Conservation (phyloP, 441 rosid genomes). For the Dalechampia spathulata region DNA sequence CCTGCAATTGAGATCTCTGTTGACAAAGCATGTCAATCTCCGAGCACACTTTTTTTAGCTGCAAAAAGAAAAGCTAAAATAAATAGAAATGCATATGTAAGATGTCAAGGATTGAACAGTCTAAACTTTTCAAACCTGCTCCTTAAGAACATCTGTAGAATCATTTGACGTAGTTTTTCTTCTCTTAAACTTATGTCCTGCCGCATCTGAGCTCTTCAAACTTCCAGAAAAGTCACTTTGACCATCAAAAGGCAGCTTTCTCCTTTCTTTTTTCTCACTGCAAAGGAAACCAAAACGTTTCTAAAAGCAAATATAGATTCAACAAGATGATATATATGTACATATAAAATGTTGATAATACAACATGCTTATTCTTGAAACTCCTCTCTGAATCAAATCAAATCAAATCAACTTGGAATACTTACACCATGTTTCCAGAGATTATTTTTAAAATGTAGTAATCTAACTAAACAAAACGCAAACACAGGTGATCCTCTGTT, state of each 20-base stretch:
- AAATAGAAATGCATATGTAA: background rate
- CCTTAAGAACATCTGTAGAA: conserved; percentile 39
- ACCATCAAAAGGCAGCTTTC: conserved; percentile 39
- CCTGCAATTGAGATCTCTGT: conserved; percentile 52
- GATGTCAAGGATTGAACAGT: background rate
- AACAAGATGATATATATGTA: background rate
- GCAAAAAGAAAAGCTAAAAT: conserved; percentile 15
- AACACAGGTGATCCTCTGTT: background rate
- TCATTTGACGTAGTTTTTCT: conserved; percentile 30
- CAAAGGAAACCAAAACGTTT: conserved; percentile 9
- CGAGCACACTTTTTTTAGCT: conserved; percentile 57
- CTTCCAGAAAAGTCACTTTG: conserved; percentile 55
- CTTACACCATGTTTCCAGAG: background rate
- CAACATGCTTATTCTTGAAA: no score
- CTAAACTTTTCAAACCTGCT: conserved; percentile 50
- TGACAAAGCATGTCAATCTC: conserved; percentile 46
- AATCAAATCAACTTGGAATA: background rate
- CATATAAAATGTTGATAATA: no score
- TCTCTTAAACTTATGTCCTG: conserved; percentile 40
- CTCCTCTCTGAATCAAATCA: background rate
- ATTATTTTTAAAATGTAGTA: background rate
- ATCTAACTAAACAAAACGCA: background rate
- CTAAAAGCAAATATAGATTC: background rate
- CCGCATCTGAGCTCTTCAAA: conserved; percentile 40
- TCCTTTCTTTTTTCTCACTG: conserved; percentile 53